A percentile compares a stretch with the other conserved stretches of the same genome.
Conservation (phyloP, 768 basidiomycete genomes). For the Russula earlei region DNA sequence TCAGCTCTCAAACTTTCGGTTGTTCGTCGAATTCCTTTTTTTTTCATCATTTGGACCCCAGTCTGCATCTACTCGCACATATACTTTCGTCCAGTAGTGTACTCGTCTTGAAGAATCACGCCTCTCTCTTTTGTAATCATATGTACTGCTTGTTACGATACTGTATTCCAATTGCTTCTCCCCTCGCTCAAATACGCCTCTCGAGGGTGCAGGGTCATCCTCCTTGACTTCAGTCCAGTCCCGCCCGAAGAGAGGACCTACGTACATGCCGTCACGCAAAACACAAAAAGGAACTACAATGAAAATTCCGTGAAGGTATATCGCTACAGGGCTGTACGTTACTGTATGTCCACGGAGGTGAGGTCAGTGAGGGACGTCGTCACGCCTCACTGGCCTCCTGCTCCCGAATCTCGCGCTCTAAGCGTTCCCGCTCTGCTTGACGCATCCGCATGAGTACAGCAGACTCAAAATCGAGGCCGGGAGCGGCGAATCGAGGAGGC, state of each 20-base stretch:
- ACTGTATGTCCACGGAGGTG: neutral
- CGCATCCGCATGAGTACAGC: constrained; percentile 72
- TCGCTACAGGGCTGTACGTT: neutral
- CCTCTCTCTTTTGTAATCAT: constrained; percentile 4
- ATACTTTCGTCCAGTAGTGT: neutral
- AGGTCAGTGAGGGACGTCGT: neutral
- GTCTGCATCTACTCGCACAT: constrained; percentile 10
- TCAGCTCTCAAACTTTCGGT: neutral
- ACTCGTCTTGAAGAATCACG: neutral
- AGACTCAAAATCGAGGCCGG: constrained; percentile 64
- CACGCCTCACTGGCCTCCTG: constrained; percentile 42
- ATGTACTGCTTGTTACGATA: constrained; percentile 4
- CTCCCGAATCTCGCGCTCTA: constrained; percentile 71
- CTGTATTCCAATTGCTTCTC: constrained; percentile 5
- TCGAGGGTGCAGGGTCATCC: neutral
- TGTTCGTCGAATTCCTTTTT: neutral
- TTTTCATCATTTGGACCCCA: neutral
- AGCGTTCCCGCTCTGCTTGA: constrained; percentile 66
- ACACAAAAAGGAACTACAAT: neutral
- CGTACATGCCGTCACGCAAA: neutral
- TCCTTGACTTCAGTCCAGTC: neutral
- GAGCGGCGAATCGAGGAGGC: constrained; percentile 17
- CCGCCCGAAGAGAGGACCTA: neutral
- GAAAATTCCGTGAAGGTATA: neutral
- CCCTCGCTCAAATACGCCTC: neutral